Conservation (phyloP, 345 rosid genomes). For the Rhodomyrtus tomentosa region DNA sequence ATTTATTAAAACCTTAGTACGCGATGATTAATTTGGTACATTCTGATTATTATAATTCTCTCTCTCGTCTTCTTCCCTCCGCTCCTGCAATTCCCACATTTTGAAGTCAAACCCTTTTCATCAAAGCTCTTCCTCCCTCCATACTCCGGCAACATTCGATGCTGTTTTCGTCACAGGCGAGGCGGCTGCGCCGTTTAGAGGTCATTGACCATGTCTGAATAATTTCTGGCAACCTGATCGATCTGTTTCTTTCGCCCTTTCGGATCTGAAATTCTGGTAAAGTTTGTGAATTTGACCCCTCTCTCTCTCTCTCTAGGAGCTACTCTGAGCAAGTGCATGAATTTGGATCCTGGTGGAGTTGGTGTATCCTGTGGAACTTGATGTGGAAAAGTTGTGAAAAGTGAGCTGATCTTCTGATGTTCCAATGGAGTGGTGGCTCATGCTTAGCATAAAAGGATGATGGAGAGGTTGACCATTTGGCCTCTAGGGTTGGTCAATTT, state of each 20-base stretch:
- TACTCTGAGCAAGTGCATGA: background rate
- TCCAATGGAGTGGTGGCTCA: constrained; percentile 20
- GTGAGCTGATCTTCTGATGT: background rate
- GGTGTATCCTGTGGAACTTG: background rate
- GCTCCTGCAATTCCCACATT: constrained; percentile 11
- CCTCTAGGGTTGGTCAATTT: constrained; percentile 5
- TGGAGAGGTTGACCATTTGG: constrained; percentile 22
- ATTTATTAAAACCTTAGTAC: background rate
- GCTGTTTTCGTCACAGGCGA: background rate
- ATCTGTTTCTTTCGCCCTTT: background rate
- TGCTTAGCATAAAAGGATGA: constrained; percentile 27
- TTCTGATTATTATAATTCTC: constrained; percentile 9
- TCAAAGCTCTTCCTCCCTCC: constrained; percentile 4
- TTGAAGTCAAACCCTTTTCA: constrained; percentile 39
- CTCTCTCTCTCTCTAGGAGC: background rate
- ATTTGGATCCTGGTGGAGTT: background rate
- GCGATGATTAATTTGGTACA: background rate
- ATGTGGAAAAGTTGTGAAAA: background rate
- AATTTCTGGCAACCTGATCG: background rate
- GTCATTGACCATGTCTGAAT: background rate
- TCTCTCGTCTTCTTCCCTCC: constrained; percentile 9
- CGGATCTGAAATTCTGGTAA: background rate
- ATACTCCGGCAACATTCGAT: background rate
- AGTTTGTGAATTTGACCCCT: background rate
- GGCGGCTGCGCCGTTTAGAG: background rate